Percentiles rank a stretch among this genome's conserved stretches.
These are phyloP conservation scores for Podospora didyma DNA, from an alignment of 495 filamentous ascomycete species.

Conservation along the genomic window DNA sequence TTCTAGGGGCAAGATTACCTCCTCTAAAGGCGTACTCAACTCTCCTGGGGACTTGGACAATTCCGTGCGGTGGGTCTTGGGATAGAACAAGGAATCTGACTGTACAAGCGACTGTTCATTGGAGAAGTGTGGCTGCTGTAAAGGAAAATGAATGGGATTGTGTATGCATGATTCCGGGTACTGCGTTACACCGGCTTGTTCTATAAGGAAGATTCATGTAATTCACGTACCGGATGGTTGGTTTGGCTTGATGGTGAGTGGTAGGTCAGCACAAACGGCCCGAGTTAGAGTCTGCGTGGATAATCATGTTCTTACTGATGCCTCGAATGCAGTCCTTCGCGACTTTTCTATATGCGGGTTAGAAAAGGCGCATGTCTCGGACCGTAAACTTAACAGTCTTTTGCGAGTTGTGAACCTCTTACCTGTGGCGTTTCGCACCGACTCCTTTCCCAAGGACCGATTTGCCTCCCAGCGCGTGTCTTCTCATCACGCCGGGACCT, in stretches of 20 bases:
- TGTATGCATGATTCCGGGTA: too few relatives aligned
- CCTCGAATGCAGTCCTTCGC: constrained; percentile 59
- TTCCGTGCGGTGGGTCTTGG: too few relatives aligned
- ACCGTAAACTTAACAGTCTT: background rate
- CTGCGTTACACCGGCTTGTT: background rate
- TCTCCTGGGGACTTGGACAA: too few relatives aligned
- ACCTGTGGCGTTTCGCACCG: constrained; percentile 28
- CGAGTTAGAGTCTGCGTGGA: background rate
- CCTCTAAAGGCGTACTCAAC: too few relatives aligned
- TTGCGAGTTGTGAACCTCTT: background rate
- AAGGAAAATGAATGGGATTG: too few relatives aligned
- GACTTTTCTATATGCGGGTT: constrained; percentile 45
- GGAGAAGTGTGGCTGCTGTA: too few relatives aligned
- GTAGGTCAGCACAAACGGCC: background rate
- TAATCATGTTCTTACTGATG: constrained; percentile 51
- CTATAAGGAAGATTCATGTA: background rate
- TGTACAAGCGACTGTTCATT: too few relatives aligned
- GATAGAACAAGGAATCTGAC: too few relatives aligned
- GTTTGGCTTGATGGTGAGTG: constrained; percentile 41
- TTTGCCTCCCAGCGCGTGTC: constrained; percentile 14
- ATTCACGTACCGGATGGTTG: constrained; percentile 60
- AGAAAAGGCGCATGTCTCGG: background rate
- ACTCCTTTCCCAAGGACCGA: background rate
- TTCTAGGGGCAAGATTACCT: too few relatives aligned
- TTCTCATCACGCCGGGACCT: constrained; percentile 10